Base-by-base conservation (phyloP, 108 stramenopile species). In the Nitzschia inconspicua region DNA sequence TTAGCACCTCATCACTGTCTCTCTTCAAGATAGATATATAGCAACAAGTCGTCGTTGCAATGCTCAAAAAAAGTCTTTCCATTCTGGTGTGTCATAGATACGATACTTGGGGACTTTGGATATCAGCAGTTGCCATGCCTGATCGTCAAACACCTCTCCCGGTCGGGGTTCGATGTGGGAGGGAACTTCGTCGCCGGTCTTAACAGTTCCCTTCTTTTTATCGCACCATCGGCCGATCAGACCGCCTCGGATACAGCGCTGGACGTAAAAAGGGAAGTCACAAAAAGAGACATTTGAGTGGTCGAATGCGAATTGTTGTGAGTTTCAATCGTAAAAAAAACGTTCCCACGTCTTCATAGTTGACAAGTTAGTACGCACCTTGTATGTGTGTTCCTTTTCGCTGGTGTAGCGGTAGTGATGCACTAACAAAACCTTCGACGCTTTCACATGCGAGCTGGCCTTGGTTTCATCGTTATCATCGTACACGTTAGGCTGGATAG, bases 371-470 rank as follows among this genome's bases (percentile, higher is more conserved):
- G 14, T n/a, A 29, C 54, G 37, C 13, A 0, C 18, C 37, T 56
- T 56, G 34, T 31, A 34, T 13, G 16, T 19, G 28, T 56, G 37
- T 37, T 56, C 54, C 35, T 56, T 56, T 9, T 10, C 31, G 18
- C 54, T 56, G 8, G 35, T 37, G 18, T 36, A 56, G 16, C 54
- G 54, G 22, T 56, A 56, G 28, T 56, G 54, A 37, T 56, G 37
- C 35, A 56, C 5, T 10, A 56, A 20, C n/a, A 56, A 11, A 13
- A 37, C 54, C 6, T 24, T n/a, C 9, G 54, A 56, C 8, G 44
- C 19, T 46, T 46, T 46, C 19, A 16, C 11, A n/a, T n/a, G n/a
- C n/a, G n/a, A n/a, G n/a, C n/a, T n/a, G n/a, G n/a, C n/a, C n/a
- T n/a, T n/a, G n/a, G 19, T 46, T 46, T 11, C 37, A 39, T 14